Percentiles rank a stretch among this genome's conserved stretches.
phyloP scores from a whole-genome alignment of 1,139 yeast genomes.

The Pichia sp. region DNA sequence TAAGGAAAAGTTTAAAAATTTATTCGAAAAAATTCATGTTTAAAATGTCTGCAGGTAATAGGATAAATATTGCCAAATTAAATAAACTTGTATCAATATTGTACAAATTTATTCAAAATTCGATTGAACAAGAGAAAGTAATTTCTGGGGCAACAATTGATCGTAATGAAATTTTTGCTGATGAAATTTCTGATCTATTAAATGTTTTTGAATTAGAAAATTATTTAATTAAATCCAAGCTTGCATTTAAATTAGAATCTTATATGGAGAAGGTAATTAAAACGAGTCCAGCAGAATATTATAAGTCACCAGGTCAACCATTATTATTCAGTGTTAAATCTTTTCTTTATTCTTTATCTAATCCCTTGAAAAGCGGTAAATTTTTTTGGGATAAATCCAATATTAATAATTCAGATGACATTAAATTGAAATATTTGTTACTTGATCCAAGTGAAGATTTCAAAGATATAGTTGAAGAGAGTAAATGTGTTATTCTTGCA shows the following conservation, averaged over 20 bases:
- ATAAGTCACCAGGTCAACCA: conserved; percentile 38
- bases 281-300: conserved; percentile 14
- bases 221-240: conserved; percentile 61
- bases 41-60: conserved; percentile 65
- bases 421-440: conserved; percentile 58
- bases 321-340: conserved; percentile 58
- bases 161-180: conserved; percentile 47
- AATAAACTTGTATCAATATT: conserved; percentile 51
- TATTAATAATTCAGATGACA: conserved; percentile 17
- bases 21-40: conserved; percentile 57
- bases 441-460: conserved; percentile 77
- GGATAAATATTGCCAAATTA: conserved; percentile 62
- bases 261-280: conserved; percentile 43
- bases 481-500: conserved; percentile 71
- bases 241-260: conserved; percentile 78
- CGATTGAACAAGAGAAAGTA: conserved; percentile 28
- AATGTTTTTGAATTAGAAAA: conserved; percentile 64
- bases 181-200: conserved; percentile 61
- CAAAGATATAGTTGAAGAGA: conserved; percentile 55
- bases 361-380: conserved; percentile 77
- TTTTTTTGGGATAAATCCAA: conserved; percentile 55
- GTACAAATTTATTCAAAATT: conserved; percentile 37
- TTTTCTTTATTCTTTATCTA: conserved; percentile 59
- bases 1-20: conserved; percentile 41
- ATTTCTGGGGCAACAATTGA: conserved; percentile 50